Conservation (phyloP, 148 eudicot genomes). For the Bassia scoparia region DNA sequence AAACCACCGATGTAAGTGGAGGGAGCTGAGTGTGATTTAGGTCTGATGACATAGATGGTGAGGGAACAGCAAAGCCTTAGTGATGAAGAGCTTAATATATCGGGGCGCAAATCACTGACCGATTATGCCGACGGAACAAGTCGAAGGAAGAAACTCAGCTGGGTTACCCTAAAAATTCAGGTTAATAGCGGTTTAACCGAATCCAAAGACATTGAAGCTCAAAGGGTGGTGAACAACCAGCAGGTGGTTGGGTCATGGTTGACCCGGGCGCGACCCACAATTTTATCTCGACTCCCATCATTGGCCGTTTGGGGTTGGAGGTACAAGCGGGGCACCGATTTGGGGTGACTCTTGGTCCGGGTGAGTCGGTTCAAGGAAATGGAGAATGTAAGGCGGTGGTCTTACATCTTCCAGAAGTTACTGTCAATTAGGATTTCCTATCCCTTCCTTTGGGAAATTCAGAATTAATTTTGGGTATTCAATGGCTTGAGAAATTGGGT, state of each 20-base stretch:
- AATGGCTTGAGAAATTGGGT: neutral
- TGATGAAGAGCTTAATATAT: neutral
- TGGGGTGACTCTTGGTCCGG: neutral
- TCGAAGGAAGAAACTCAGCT: no score
- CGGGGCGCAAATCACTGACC: neutral
- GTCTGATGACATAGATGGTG: neutral
- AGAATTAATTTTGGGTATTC: neutral
- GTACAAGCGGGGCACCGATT: no score
- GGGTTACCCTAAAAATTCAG: neutral
- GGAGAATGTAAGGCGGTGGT: neutral
- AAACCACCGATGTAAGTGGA: neutral
- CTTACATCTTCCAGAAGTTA: neutral
- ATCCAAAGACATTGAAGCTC: neutral
- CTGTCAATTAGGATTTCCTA: neutral
- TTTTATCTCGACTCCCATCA: neutral
- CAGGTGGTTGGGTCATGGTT: no score
- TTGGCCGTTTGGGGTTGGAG: neutral
- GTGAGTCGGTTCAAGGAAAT: neutral
- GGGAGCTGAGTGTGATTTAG: neutral
- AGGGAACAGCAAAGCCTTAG: neutral
- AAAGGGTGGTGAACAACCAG: no score
- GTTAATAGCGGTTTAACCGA: neutral
- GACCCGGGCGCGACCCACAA: neutral
- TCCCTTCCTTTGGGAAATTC: neutral
- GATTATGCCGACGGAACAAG: neutral